Base-by-base conservation (phyloP, 768 basidiomycete genomes). In the Tricholoma flavovirens region DNA sequence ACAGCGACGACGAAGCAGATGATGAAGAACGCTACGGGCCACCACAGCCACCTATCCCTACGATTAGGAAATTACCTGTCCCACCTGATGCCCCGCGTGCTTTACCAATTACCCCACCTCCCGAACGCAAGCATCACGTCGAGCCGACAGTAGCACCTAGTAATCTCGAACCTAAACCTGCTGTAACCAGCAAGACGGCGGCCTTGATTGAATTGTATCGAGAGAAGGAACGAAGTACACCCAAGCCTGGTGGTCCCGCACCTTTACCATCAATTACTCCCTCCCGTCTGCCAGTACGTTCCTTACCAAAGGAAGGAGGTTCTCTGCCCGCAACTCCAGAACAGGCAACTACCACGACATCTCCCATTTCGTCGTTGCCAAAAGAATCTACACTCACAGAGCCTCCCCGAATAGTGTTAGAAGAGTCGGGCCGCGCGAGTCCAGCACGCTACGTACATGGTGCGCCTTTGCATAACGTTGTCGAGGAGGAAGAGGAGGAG, bases 151-250 rank as follows among this genome's bases (percentile, higher is more conserved):
- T 46, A 5, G 36, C 55, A n/a, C 54, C 59, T 26, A 49, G 53
- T 24, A 26, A 32, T n/a, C 35, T 40, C 24, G 51, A 59, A 51
- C 36, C 57, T 50, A 15, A 32, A 49, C 19, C 62, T 63, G 30
- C 51, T 67, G 48, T 73, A 12, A 70, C 73, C 15, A 84, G 83
- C 73, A 87, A 84, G 71, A 90, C 89, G 0, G 84, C 87, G 3
- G 81, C 84, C 1, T 75, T 93, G 51, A 93, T 92, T 61, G 88
- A 91, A 68, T 88, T 93, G 88, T 93, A 90, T 62, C 82, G 88
- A 51, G 86, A 92, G 71, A 73, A 73, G 22, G 88, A 83, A 75
- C 82, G 78, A 62, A 80, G 75, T 54, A 55, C 71, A 61, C 59
- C 67, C 3, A 67, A 71, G 14, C 64, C 71, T 14, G 60, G 63